Evolutionary conservation across 2,329 filamentous ascomycete species (phyloP), one percentile per base, ranked within the genome.

Genomic region (Colletotrichum caudatum): DNA sequence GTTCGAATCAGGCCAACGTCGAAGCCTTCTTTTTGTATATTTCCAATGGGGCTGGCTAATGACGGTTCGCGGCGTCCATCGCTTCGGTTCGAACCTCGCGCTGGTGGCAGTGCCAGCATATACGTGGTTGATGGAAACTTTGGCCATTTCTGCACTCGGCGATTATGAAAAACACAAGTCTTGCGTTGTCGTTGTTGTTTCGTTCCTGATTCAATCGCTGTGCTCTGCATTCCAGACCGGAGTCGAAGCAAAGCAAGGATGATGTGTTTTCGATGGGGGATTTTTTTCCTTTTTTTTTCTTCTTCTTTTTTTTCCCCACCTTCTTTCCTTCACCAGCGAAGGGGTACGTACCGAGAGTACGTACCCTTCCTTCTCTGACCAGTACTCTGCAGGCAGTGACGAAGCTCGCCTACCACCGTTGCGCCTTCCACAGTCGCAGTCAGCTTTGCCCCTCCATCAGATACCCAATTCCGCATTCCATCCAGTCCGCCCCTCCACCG

Each of bases 1-100:
- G 67, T 71, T 71, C 69, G 69, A 71, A 71, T 71, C 69, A 71
- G 69, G 69, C 69, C 69, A 71, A 71, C 69, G 69, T 69, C 69
- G 69, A 44, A 0, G 7, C 4, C 0, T 48, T 2, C 37, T 60
- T 71, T 68, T 57, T 51, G 35, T 20, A 35, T 18, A 14, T 44
- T 61, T 29, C 20, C 11, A 20, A 14, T 8, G 48, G n/a, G 41
- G 14, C 37, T 14, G 37, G 37, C 12, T 39, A 16, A 4, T n/a
- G 14, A 18, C 16, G 39, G 9, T 11, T 39, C 37, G 35, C 35
- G 9, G 39, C 14, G 14, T 41, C 6, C 39, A 41, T 41, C 5
- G 39, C 18, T 14, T 39, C 37, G 11, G 37, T 39, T 39, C 37
- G 37, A 39, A 39, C 12, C 12, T 39, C 12, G 12, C 11, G 37